Conservation (phyloP, 225 moss, liverwort and hornwort genomes). For the Sphagnum contortum region DNA sequence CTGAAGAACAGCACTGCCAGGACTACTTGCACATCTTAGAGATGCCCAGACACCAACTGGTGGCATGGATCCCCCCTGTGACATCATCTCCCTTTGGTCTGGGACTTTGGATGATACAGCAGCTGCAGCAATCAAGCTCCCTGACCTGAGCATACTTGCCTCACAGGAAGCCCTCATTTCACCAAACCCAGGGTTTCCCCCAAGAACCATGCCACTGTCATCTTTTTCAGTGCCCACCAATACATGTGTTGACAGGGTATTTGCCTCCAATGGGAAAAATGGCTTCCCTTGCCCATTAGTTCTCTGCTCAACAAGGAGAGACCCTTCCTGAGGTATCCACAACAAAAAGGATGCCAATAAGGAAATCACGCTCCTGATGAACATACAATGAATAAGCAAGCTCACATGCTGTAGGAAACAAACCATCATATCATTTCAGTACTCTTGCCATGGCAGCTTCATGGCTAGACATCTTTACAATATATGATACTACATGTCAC, state of each 20-base stretch:
- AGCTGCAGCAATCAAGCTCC: conserved; percentile 10
- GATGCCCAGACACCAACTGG: conserved; percentile 28
- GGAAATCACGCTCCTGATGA: no score
- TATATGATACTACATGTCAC: no score
- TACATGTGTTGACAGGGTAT: conserved; percentile 22
- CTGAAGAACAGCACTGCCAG: conserved; percentile 40
- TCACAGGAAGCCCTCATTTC: conserved; percentile 47
- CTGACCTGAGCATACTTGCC: conserved; percentile 28
- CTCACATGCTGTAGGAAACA: no score
- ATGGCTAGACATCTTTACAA: no score
- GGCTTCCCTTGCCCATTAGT: conserved; percentile 39
- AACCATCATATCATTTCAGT: no score
- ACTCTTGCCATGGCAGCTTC: no score
- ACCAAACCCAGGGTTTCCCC: conserved; percentile 38
- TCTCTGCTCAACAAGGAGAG: conserved; percentile 83
- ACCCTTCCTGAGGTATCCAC: conserved; percentile 31
- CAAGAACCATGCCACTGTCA: conserved; percentile 31
- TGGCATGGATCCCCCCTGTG: conserved; percentile 21
- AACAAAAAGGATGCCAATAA: no score
- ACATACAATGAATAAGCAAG: no score
- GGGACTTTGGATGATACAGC: conserved; percentile 11
- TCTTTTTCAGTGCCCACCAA: conserved; percentile 25
- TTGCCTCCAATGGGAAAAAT: conserved; percentile 43
- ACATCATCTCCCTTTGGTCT: conserved; percentile 58
- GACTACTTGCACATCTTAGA: conserved; percentile 33